A percentile compares a stretch with the other conserved stretches of the same genome.
Evolutionary conservation across 2,329 filamentous ascomycete genomes (phyloP).

Genomic region (Exophiala lecanii-corni): DNA sequence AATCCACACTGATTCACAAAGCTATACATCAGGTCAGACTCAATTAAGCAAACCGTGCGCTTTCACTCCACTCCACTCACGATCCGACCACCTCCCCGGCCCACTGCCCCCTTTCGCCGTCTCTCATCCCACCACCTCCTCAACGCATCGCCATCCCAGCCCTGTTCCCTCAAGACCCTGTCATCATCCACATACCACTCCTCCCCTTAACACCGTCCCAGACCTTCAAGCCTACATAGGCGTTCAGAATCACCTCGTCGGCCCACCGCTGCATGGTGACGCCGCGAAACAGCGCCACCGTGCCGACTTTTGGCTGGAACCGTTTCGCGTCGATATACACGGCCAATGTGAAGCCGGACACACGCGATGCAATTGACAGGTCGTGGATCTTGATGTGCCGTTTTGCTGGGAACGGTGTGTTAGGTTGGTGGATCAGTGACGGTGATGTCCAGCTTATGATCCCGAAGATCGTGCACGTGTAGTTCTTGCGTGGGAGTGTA

Average conservation of each 20-base stretch:
- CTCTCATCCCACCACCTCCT: slow-evolving; percentile 24
- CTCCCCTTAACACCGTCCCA: slow-evolving; percentile 1
- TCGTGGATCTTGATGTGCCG: slow-evolving; percentile 31
- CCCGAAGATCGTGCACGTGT: slow-evolving; percentile 27
- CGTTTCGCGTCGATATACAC: slow-evolving; percentile 29
- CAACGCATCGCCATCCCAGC: slow-evolving; percentile 17
- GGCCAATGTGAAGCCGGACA: slow-evolving; percentile 27
- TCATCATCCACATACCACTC: slow-evolving; percentile 28
- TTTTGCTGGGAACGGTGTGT: slow-evolving; percentile 28
- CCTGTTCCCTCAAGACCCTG: slow-evolving; percentile 15
- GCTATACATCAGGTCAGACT: too few species aligned
- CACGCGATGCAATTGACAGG: slow-evolving; percentile 20
- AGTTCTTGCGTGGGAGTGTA: slow-evolving; percentile 25
- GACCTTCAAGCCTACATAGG: slow-evolving; percentile 27
- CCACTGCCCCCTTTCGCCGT: too few species aligned
- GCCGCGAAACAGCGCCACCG: slow-evolving; percentile 28
- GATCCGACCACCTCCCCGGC: too few species aligned
- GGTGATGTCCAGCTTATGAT: slow-evolving; percentile 29
- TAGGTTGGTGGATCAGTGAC: slow-evolving; percentile 23
- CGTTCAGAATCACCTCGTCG: slow-evolving; percentile 30
- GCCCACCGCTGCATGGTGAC: slow-evolving; percentile 29
- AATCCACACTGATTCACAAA: too few species aligned
- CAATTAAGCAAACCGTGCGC: too few species aligned
- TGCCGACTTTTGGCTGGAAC: slow-evolving; percentile 28
- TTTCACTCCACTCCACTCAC: too few species aligned